Percentiles rank a stretch among this genome's conserved stretches.
Evolutionary conservation across 164 flowering plant species (phyloP).

Genomic region (Annona cherimola): DNA sequence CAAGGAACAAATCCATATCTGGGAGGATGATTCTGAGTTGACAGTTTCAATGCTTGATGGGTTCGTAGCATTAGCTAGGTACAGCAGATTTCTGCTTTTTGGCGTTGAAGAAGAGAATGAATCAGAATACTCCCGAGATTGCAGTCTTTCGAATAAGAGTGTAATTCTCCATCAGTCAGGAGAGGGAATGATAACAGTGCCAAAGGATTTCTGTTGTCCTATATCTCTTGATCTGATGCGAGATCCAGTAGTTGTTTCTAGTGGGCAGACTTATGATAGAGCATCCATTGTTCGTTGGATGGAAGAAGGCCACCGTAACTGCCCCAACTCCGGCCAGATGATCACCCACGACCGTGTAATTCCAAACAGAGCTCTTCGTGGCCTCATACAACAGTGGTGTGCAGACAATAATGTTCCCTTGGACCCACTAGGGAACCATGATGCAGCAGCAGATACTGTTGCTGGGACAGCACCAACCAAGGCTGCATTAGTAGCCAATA

Average conservation of each 20-base stretch:
- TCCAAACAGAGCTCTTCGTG: constrained; percentile 75
- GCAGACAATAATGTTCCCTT: constrained; percentile 48
- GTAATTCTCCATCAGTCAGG: constrained; percentile 52
- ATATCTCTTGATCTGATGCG: constrained; percentile 86
- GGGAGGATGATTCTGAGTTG: constrained; percentile 74
- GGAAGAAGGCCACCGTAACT: constrained; percentile 78
- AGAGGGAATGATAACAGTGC: constrained; percentile 51
- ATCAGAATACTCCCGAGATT: constrained; percentile 13
- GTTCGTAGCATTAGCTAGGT: constrained; percentile 65
- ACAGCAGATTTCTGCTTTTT: constrained; percentile 71
- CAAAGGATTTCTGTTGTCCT: constrained; percentile 84
- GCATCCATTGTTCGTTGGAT: constrained; percentile 68
- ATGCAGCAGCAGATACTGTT: constrained; percentile 36
- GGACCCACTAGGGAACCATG: constrained; percentile 47
- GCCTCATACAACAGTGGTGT: constrained; percentile 82
- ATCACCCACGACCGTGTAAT: constrained; percentile 56
- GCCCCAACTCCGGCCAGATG: constrained; percentile 91
- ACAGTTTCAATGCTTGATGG: constrained; percentile 61
- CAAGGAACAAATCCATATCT: constrained; percentile 72
- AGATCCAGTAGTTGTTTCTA: constrained; percentile 77
- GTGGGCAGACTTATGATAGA: constrained; percentile 97
- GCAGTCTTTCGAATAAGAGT: constrained; percentile 40
- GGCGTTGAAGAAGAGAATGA: constrained; percentile 54
- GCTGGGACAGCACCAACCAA: constrained; percentile 36
- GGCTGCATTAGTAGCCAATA: constrained; percentile 77